Percentiles rank a stretch among this genome's conserved stretches.
Conservation (phyloP, 495 filamentous ascomycete species). For the Xylona heveae region DNA sequence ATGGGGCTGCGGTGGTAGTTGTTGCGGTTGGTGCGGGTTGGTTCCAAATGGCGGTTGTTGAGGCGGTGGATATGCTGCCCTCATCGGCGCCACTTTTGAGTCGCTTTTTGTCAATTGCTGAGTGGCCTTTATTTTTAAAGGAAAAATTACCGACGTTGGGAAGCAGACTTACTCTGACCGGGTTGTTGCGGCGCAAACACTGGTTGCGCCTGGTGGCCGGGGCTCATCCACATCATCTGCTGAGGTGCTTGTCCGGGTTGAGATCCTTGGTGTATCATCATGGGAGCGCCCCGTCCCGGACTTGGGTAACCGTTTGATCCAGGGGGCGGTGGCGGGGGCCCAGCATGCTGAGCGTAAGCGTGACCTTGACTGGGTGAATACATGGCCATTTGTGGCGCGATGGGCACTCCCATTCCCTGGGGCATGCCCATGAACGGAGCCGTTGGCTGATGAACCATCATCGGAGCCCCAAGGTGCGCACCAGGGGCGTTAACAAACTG, state of each 20-base stretch:
- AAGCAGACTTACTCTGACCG: slow-evolving; percentile 38
- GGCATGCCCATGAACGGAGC: slow-evolving; percentile 30
- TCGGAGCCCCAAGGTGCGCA: slow-evolving; percentile 41
- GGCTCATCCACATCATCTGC: slow-evolving; percentile 35
- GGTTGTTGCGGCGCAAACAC: slow-evolving; percentile 40
- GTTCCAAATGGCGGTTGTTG: slow-evolving; percentile 37
- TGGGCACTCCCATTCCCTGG: slow-evolving; percentile 33
- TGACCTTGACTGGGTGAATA: slow-evolving; percentile 47
- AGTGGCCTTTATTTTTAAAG: slow-evolving; percentile 11
- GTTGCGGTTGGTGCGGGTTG: slow-evolving; percentile 41
- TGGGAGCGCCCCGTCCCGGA: slow-evolving; percentile 51
- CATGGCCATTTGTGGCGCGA: slow-evolving; percentile 49
- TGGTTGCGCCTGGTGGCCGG: slow-evolving; percentile 45
- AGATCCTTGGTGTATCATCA: slow-evolving; percentile 71
- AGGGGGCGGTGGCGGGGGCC: slow-evolving; percentile 34
- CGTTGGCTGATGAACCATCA: slow-evolving; percentile 66
- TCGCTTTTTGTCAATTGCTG: slow-evolving; percentile 1
- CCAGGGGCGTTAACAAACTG: slow-evolving; percentile 46
- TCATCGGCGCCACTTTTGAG: slow-evolving; percentile 32
- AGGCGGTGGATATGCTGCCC: slow-evolving; percentile 34
- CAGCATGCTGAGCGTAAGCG: slow-evolving; percentile 36
- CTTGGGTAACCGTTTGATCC: slow-evolving; percentile 58
- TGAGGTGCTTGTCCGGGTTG: slow-evolving; percentile 42
- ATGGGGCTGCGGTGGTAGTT: slow-evolving; percentile 38
- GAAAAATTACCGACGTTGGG: slow-evolving; percentile 5